Conservation (phyloP, 768 basidiomycete genomes). For the Calocybe cyanea region DNA sequence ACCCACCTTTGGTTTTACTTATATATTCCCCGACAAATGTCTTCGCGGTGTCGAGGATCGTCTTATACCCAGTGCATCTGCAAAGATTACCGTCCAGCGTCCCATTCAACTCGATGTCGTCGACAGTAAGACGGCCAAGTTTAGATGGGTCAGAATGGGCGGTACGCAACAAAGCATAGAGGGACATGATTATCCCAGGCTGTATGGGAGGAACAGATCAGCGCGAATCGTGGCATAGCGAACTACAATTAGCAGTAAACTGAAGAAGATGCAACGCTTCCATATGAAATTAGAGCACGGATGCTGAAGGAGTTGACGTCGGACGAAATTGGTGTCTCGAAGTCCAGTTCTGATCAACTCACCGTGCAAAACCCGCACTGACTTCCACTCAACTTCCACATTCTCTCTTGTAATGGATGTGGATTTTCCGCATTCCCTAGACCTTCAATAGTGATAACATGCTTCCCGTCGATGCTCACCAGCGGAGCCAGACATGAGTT, state of each 20-base stretch:
- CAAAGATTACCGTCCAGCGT: conserved; percentile 17
- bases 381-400: conserved; percentile 18
- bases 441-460: conserved; percentile 14
- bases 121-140: conserved; percentile 12
- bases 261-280: no score
- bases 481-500: conserved; percentile 15
- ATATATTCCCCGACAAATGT: conserved; percentile 17
- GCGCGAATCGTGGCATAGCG: not conserved
- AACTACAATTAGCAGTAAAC: no score
- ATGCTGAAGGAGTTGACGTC: no score
- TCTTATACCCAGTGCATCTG: conserved; percentile 16
- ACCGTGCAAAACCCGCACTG: conserved; percentile 17
- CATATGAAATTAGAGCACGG: no score
- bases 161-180: conserved; percentile 16
- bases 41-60: conserved; percentile 15
- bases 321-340: no score
- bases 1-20: conserved; percentile 6
- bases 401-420: conserved; percentile 15
- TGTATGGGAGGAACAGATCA: not conserved
- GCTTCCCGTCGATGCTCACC: conserved; percentile 16
- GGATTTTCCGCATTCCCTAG: conserved; percentile 14
- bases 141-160: conserved; percentile 14
- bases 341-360: no score
- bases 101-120: conserved; percentile 15
- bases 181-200: conserved; percentile 17